Base-by-base conservation (phyloP, 2,329 filamentous ascomycete genomes). In the Dactylellina cionopaga region DNA sequence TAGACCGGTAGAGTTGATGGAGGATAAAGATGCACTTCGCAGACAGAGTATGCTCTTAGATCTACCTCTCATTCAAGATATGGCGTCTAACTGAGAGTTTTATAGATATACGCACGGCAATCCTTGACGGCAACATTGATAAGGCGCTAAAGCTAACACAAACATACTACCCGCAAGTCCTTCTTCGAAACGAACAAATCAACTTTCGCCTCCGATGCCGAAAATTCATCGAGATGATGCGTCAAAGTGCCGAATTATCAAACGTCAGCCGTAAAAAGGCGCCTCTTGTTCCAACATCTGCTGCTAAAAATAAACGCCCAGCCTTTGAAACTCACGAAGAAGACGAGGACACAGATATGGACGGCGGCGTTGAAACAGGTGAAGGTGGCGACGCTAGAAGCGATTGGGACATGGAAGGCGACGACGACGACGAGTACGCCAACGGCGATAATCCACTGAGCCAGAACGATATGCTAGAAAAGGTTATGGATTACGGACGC, bases 211-310 rank as follows among this genome's bases (percentile, higher is more conserved):
- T 99, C 51, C 88, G 90, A 75, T 97, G 93, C 79, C 88, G 92
- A 71, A 96, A 95, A 79, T 97, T 98, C 79, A 89, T 98, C 72
- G 95, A 99, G 80, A 94, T 99, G 89, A 92, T 96, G 77, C 87
- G 90, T 39, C 86, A 85, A 66, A 89, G 88, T 19, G 47, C 62
- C 3, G 69, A 74, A 27, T 5, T 58, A 3, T 47, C 29, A 11
- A 59, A 72, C 35, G 47, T 35, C 3, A 35, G 52, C 29, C 37
- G 49, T 46, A 78, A 51, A 76, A 78, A 58, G 64, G 78, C 64
- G 80, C 25, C 56, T 2, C 15, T 37, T 9, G 79, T 66, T 80
- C 76, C 62, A 81, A 83, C 75, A 80, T 81, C 55, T 78, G 82
- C 68, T 70, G 76, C 55, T 75, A 77, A 75, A 74, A 80, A 77